A percentile compares a stretch with the other conserved stretches of the same genome.
Conservation (phyloP, 1,284 basidiomycete species). For the Ustanciosporium gigantosporum region DNA sequence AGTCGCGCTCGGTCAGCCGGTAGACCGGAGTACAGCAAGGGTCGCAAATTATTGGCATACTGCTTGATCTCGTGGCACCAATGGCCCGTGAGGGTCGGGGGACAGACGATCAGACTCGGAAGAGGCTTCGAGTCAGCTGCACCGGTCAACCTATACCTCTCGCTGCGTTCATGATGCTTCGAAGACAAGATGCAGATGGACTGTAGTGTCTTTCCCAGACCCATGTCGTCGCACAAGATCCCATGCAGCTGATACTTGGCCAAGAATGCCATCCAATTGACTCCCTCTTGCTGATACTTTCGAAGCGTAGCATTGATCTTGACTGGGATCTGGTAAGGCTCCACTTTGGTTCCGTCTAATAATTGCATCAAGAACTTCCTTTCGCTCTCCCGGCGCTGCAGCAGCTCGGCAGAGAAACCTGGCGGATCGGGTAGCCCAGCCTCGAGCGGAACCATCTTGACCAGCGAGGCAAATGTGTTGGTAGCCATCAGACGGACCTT, state of each 20-base stretch:
- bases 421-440: slow-evolving; percentile 92
- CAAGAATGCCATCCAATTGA: slow-evolving; percentile 98
- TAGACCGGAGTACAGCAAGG: slow-evolving; percentile 87
- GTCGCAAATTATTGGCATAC: slow-evolving; percentile 82
- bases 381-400: slow-evolving; percentile 75
- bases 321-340: slow-evolving; percentile 85
- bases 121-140: slow-evolving; percentile 81
- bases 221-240: slow-evolving; percentile 99
- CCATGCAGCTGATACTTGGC: slow-evolving; percentile 84
- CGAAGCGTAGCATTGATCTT: slow-evolving; percentile 89
- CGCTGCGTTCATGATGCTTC: slow-evolving; percentile 85
- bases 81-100: slow-evolving; percentile 91
- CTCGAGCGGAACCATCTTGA: slow-evolving; percentile 98
- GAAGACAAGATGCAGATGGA: slow-evolving; percentile 96
- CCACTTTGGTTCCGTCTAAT: slow-evolving; percentile 77
- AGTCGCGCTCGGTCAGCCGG: slow-evolving; percentile 77
- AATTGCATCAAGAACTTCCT: slow-evolving; percentile 90
- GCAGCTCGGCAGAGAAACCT: slow-evolving; percentile 85
- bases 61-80: slow-evolving; percentile 98
- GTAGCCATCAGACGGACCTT: slow-evolving; percentile 89
- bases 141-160: slow-evolving; percentile 71
- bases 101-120: slow-evolving; percentile 93
- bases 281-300: slow-evolving; percentile 96
- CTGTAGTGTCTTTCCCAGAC: slow-evolving; percentile 95
- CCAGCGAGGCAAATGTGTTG: slow-evolving; percentile 94